A percentile compares a stretch with the other conserved stretches of the same genome.
phyloP scores from a whole-genome alignment of 2,329 filamentous ascomycete species.

The Nothomitra cinnamomea region DNA sequence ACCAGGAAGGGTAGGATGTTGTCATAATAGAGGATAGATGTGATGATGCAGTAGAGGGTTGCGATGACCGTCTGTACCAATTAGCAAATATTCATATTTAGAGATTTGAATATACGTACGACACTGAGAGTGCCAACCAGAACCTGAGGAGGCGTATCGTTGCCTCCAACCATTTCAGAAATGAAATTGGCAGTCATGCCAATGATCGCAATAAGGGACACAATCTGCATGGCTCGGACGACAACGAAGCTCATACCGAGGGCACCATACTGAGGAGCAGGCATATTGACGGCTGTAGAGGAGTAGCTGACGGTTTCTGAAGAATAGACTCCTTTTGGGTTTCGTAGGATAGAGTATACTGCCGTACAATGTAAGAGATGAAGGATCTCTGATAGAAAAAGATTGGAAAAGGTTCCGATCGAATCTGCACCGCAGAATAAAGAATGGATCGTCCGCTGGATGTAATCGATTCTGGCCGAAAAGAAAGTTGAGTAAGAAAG shows the following conservation, averaged over 20 bases:
- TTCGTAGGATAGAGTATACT: not conserved
- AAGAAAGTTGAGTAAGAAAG: not conserved
- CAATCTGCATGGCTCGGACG: slow-evolving; percentile 51
- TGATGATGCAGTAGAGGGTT: slow-evolving; percentile 61
- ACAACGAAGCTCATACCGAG: slow-evolving; percentile 64
- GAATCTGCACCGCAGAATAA: slow-evolving; percentile 3
- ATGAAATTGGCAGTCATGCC: slow-evolving; percentile 74
- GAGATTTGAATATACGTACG: slow-evolving; percentile 36
- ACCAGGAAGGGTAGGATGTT: slow-evolving; percentile 59
- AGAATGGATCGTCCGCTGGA: not conserved
- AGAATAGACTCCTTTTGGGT: not conserved
- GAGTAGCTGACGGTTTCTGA: not conserved
- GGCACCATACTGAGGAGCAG: slow-evolving; percentile 47
- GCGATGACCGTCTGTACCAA: slow-evolving; percentile 53
- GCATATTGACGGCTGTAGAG: slow-evolving; percentile 24
- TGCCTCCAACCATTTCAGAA: slow-evolving; percentile 49
- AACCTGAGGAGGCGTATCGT: slow-evolving; percentile 50
- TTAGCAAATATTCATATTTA: slow-evolving; percentile 11
- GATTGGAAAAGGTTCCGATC: not conserved
- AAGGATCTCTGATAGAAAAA: not conserved
- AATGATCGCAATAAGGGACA: slow-evolving; percentile 59
- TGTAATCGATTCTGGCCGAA: not conserved
- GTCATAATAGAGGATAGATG: slow-evolving; percentile 68
- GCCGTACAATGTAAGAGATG: not conserved
- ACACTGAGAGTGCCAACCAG: slow-evolving; percentile 65